Conservation (phyloP, 306 rosid species). For the Dryas alaskensis region DNA sequence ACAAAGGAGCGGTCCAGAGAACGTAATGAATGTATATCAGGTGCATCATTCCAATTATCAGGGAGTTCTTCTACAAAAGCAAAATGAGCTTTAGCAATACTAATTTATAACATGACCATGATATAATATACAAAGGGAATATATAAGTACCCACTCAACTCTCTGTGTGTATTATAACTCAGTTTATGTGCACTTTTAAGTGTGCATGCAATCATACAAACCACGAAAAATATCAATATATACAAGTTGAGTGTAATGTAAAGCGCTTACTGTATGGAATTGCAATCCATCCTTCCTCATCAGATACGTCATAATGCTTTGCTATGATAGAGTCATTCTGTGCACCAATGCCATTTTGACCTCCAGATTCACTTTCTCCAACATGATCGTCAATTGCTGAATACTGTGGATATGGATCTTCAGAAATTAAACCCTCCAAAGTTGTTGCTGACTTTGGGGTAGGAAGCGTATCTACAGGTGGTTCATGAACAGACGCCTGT, state of each 20-base stretch:
- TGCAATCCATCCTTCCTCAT: constrained; percentile 82
- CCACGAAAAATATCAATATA: background rate
- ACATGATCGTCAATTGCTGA: constrained; percentile 42
- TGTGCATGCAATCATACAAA: background rate
- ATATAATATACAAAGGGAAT: background rate
- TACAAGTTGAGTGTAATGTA: background rate
- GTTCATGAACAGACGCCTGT: constrained; percentile 35
- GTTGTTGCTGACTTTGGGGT: constrained; percentile 48
- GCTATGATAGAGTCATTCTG: constrained; percentile 36
- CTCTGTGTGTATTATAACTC: background rate
- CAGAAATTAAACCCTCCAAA: constrained; percentile 48
- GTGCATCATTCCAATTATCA: constrained; percentile 64
- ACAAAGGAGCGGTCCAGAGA: constrained; percentile 78
- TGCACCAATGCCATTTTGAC: constrained; percentile 44
- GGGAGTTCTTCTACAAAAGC: constrained; percentile 74
- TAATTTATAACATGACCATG: background rate
- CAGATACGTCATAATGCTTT: constrained; percentile 72
- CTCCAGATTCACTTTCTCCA: constrained; percentile 41
- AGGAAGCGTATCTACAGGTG: constrained; percentile 36
- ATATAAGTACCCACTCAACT: background rate
- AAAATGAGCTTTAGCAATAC: constrained; percentile 32
- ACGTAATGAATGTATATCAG: constrained; percentile 66
- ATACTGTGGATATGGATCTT: constrained; percentile 45
- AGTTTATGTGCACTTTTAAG: constrained; percentile 1
- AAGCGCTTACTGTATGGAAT: constrained; percentile 68